These are phyloP conservation scores for Cyberlindnera subsufficiens DNA, from an alignment of 805 yeast genomes.

Conservation along the genomic window DNA sequence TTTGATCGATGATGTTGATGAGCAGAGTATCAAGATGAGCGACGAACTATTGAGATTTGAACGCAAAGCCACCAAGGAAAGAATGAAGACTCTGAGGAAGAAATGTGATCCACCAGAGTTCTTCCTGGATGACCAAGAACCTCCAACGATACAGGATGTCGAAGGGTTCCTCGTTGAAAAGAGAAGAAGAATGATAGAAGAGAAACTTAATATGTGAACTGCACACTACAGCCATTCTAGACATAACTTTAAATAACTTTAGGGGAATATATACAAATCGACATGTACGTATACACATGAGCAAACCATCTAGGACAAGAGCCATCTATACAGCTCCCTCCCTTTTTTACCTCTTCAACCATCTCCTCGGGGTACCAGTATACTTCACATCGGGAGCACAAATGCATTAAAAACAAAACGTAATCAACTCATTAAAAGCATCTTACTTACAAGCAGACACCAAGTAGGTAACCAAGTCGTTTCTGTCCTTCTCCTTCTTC, in stretches of 20 bases:
- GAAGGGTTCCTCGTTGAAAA: conserved; percentile 15
- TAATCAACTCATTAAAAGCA: neutral
- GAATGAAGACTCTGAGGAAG: neutral
- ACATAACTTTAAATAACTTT: conserved; percentile 2
- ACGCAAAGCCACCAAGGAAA: conserved; percentile 4
- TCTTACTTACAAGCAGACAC: conserved; percentile 42
- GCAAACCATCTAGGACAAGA: neutral
- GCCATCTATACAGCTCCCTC: neutral
- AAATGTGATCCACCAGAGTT: neutral
- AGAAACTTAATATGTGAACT: conserved; percentile 1
- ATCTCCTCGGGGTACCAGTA: neutral
- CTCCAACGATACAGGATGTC: conserved; percentile 7
- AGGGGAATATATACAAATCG: conserved; percentile 1
- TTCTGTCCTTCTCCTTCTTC: conserved; percentile 98
- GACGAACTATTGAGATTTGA: conserved; percentile 28
- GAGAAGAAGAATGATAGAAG: conserved; percentile 12
- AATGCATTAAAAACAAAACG: conserved; percentile 1
- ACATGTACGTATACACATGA: neutral
- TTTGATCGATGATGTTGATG: neutral
- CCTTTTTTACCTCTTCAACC: neutral
- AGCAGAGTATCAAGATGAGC: neutral
- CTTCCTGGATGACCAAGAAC: conserved; percentile 3
- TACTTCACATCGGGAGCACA: too few species aligned
- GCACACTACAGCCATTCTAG: neutral
- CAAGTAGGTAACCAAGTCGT: conserved; percentile 90